Base-by-base conservation (phyloP, 164 flowering plant species). In the Tinospora cordifolia region DNA sequence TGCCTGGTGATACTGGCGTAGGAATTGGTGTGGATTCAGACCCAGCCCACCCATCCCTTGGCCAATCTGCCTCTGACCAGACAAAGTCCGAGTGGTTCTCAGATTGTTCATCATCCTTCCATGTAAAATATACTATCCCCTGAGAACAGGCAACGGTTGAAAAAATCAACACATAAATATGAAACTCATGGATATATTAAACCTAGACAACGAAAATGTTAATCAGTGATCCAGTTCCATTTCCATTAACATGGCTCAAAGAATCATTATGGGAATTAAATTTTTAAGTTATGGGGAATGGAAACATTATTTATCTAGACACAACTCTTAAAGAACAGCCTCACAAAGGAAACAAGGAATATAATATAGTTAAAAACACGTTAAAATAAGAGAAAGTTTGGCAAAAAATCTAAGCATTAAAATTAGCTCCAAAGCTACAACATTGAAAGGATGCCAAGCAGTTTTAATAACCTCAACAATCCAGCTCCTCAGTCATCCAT, bases 61-160 rank as follows among this genome's bases (percentile, higher is more conserved):
- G 98, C 99, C 98, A 95, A 77, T 95, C 98, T 78, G 90, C 89
- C 73, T 83, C 85, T 67, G 87, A 79, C 99, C 99, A 95, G 64
- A 88, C 78, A 82, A 81, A 86, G 22, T 81, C 84, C 63, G 86
- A 71, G 47, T 74, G 80, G 69, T 82, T 80, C 47, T 65, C 47
- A 59, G 41, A 69, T 65, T 80, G 75, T 26, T 75, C 84, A 22
- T 75, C 86, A 74, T 82, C 82, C 69, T 84, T 86, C 85, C 80
- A 81, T 34, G 81, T 82, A 69, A 88, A 82, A 76, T 88, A 95
- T 62, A 82, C 57, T 77, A 95, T 83, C 36, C 99, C 99, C 99
- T 95, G 88, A 36, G 76, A 26, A 49, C 67, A 22, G 71, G 14
- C 51, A 68, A 21, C 62, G 72, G 51, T 44, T n/a, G 15, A 7